Percentiles rank a stretch among this genome's conserved stretches.
Conservation (phyloP, 176 grass and related monocot species). For the Puccinellia tenuiflora region DNA sequence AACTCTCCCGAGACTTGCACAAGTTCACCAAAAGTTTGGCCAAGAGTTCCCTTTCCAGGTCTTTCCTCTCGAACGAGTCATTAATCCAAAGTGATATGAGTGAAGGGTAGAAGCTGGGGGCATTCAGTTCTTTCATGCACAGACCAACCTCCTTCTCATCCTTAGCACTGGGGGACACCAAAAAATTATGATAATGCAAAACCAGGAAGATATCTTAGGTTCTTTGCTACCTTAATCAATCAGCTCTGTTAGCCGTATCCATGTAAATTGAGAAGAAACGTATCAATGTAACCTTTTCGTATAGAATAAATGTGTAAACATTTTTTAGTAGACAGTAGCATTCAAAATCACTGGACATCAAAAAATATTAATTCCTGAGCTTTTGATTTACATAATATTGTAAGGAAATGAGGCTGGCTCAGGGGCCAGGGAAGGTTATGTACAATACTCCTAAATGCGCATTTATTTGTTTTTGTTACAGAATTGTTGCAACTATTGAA, state of each 20-base stretch:
- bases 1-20: slow-evolving; percentile 48
- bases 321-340: not conserved
- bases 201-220: not conserved
- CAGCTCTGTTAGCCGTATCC: not conserved
- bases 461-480: not conserved
- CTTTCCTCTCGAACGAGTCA: slow-evolving; percentile 82
- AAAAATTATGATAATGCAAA: slow-evolving; percentile 19
- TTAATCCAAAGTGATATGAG: slow-evolving; percentile 75
- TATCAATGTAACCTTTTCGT: not conserved
- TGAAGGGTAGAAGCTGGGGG: slow-evolving; percentile 58
- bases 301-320: not conserved
- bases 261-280: no score
- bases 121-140: slow-evolving; percentile 85
- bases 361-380: not conserved
- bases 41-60: slow-evolving; percentile 66
- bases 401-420: not conserved
- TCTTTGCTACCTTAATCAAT: not conserved
- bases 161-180: slow-evolving; percentile 41
- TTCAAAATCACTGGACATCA: not conserved
- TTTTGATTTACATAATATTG: not conserved
- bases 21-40: slow-evolving; percentile 64
- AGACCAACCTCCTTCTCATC: slow-evolving; percentile 70
- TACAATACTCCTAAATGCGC: not conserved
- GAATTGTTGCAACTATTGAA: not conserved
- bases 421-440: not conserved